Evolutionary conservation across 768 basidiomycete genomes (phyloP).

Genomic region (Dendrothele bispora): DNA sequence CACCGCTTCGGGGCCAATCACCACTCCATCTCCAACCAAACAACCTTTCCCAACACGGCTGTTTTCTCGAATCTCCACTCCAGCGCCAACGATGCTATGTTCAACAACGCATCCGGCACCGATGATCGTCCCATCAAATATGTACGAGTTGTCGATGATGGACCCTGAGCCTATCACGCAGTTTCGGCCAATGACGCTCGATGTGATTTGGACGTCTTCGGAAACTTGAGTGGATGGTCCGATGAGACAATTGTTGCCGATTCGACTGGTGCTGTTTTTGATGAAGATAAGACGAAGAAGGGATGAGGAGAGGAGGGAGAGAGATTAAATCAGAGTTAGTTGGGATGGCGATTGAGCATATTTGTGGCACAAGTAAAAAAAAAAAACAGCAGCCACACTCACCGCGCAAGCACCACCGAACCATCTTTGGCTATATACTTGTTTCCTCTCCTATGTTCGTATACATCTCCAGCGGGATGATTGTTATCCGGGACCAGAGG

Average conservation of each 20-base stretch:
- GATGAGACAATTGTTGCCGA: conserved; percentile 81
- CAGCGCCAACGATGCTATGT: conserved; percentile 78
- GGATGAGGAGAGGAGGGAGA: neutral
- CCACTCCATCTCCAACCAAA: conserved; percentile 79
- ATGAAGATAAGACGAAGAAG: no score
- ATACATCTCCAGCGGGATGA: conserved; percentile 76
- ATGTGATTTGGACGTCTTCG: conserved; percentile 62
- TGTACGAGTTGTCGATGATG: conserved; percentile 72
- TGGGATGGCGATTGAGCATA: conserved; percentile 1
- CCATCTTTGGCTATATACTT: conserved; percentile 83
- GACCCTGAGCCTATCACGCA: conserved; percentile 74
- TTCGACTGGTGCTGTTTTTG: conserved; percentile 78
- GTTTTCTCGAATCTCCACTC: conserved; percentile 68
- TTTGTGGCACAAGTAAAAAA: neutral
- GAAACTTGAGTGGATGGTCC: conserved; percentile 73
- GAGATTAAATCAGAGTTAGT: no score
- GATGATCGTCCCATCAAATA: conserved; percentile 78
- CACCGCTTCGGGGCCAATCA: conserved; percentile 69
- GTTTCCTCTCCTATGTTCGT: conserved; percentile 87
- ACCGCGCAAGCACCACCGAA: conserved; percentile 84
- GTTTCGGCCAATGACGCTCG: conserved; percentile 78
- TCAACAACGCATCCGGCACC: conserved; percentile 72
- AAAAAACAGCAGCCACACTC: conserved; percentile 19
- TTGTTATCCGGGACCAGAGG: conserved; percentile 95
- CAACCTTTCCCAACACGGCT: conserved; percentile 72